Percentiles rank a stretch among this genome's conserved stretches.
phyloP scores from a whole-genome alignment of 108 stramenopile species.

The Cyclotella kingstonii region DNA sequence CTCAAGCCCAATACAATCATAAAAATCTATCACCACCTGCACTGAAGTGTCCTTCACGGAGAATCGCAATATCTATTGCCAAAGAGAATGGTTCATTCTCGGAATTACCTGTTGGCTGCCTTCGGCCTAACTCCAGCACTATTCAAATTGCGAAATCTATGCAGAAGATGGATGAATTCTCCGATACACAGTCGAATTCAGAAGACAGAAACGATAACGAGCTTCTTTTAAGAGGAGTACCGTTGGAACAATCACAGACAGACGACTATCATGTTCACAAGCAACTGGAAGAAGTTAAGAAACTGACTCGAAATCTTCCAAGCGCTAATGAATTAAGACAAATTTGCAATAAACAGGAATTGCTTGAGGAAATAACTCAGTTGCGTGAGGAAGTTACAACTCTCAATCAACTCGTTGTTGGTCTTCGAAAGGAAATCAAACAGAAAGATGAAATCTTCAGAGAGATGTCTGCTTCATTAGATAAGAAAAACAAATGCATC shows the following conservation, averaged over 20 bases:
- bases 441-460: conserved; percentile 13
- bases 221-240: not conserved
- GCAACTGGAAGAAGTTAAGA: conserved; percentile 24
- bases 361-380: conserved; percentile 18
- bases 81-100: not conserved
- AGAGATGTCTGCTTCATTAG: not conserved
- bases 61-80: conserved; percentile 4
- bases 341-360: conserved; percentile 15
- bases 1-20: conserved; percentile 23
- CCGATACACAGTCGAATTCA: conserved; percentile 8
- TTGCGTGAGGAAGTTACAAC: no score
- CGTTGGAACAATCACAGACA: conserved; percentile 20
- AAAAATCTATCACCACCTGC: not conserved
- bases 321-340: conserved; percentile 16
- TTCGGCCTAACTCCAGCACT: not conserved
- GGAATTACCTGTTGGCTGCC: not conserved
- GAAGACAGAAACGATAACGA: conserved; percentile 5
- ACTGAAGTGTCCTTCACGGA: conserved; percentile 36
- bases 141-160: not conserved
- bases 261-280: conserved; percentile 16
- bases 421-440: conserved; percentile 11
- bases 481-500: conserved; percentile 11
- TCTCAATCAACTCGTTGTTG: no score
- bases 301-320: conserved; percentile 16
- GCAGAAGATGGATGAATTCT: not conserved